These are phyloP conservation scores for Coemansia sp. DNA, from an alignment of 192 early-diverging fungal species.

Conservation along the genomic window DNA sequence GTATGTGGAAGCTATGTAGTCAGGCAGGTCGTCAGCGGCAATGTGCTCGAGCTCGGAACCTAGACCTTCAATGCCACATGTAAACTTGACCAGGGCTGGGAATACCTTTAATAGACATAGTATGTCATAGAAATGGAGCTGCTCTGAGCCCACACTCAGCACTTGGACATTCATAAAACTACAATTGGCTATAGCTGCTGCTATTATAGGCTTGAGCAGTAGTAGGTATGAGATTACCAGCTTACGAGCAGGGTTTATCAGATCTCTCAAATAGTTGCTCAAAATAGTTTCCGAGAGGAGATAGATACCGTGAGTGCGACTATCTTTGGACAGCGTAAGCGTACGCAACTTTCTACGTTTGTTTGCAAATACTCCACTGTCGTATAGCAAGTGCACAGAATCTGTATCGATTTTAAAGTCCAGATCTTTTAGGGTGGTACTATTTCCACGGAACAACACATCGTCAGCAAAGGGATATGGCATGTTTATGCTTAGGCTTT, in stretches of 20 bases:
- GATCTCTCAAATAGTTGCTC: neutral
- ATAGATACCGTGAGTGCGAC: neutral
- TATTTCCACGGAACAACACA: conserved; percentile 9
- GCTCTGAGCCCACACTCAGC: neutral
- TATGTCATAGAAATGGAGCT: neutral
- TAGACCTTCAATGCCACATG: neutral
- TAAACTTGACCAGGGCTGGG: neutral
- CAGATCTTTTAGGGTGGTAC: neutral
- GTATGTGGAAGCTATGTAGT: neutral
- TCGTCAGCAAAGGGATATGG: conserved; percentile 13
- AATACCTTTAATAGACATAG: neutral
- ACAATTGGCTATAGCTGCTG: neutral
- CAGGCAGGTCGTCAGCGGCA: neutral
- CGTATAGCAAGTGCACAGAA: neutral
- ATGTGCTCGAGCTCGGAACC: neutral
- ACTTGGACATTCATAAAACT: neutral
- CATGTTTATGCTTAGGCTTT: neutral
- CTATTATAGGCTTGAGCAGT: neutral
- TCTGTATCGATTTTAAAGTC: neutral
- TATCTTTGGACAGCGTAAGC: neutral
- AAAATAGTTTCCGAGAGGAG: neutral
- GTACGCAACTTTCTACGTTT: neutral
- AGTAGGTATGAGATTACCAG: neutral
- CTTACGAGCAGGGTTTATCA: neutral
- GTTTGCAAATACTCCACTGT: neutral